phyloP scores from a whole-genome alignment of 805 yeast species.

The Cyberlindnera saturnus region DNA sequence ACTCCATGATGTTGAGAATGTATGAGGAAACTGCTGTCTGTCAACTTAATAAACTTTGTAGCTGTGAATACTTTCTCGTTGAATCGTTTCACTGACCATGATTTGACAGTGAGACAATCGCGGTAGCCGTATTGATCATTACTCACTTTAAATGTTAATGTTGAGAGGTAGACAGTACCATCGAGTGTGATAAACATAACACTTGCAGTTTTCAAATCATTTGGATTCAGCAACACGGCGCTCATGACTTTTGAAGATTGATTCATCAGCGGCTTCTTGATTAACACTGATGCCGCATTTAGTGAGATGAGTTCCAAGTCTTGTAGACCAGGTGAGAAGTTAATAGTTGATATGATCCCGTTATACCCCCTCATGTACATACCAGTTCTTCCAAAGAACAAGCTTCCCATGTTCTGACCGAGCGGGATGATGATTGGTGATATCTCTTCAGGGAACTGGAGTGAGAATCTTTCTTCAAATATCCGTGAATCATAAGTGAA shows the following conservation, averaged over 20 bases:
- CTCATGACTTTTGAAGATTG: slow-evolving; percentile 1
- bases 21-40: not conserved
- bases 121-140: slow-evolving; percentile 8
- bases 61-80: slow-evolving; percentile 1
- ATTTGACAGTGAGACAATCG: slow-evolving; percentile 1
- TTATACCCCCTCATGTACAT: slow-evolving; percentile 7
- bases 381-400: slow-evolving; percentile 13
- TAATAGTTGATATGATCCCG: not conserved
- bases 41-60: slow-evolving; percentile 5
- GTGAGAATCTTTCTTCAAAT: slow-evolving; percentile 1
- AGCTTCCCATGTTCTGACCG: slow-evolving; percentile 4
- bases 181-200: slow-evolving; percentile 4
- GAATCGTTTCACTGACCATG: slow-evolving; percentile 10
- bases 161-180: slow-evolving; percentile 5
- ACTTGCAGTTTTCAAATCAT: not conserved
- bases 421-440: slow-evolving; percentile 6
- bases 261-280: slow-evolving; percentile 1
- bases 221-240: not conserved
- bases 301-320: too few relatives aligned
- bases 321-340: too few relatives aligned
- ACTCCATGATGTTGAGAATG: slow-evolving; percentile 8
- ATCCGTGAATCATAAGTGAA: slow-evolving; percentile 1
- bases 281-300: not conserved
- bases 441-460: slow-evolving; percentile 10
- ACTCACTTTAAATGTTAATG: slow-evolving; percentile 1